These are phyloP conservation scores for Solanum pimpinellifolium DNA, from an alignment of 257 asterid genomes.

Conservation along the genomic window DNA sequence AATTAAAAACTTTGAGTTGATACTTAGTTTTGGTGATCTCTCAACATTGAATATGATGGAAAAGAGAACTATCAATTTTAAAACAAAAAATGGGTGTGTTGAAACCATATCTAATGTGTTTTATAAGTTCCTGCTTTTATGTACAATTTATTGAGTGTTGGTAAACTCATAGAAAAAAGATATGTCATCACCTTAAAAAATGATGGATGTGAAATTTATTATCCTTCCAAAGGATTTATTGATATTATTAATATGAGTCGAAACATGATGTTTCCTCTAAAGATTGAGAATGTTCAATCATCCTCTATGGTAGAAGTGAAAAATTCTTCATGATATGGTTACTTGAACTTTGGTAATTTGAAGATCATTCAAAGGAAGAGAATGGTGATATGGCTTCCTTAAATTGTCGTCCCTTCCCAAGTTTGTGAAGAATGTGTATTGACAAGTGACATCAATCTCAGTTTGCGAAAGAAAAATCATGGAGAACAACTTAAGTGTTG, in stretches of 20 bases:
- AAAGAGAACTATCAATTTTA: too few relatives aligned
- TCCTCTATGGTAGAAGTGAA: neutral
- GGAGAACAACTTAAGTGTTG: neutral
- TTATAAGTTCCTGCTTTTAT: too few relatives aligned
- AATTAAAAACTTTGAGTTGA: too few relatives aligned
- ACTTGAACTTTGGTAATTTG: neutral
- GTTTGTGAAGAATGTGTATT: neutral
- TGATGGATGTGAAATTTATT: neutral
- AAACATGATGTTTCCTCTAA: neutral
- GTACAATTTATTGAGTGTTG: too few relatives aligned
- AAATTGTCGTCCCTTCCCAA: neutral
- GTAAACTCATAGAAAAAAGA: too few relatives aligned
- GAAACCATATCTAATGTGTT: too few relatives aligned
- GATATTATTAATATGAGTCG: neutral
- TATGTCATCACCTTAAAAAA: neutral
- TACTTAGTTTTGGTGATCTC: too few relatives aligned
- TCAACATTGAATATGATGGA: too few relatives aligned
- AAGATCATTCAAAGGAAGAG: neutral
- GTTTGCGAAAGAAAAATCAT: too few relatives aligned
- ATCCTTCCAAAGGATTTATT: neutral
- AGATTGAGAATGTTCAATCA: neutral
- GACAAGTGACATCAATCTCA: neutral
- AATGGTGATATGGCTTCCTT: neutral
- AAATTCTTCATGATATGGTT: neutral
- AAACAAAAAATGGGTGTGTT: too few relatives aligned